These are phyloP conservation scores for Rhododendron williamsianum DNA, from an alignment of 148 eudicot species.

Conservation along the genomic window DNA sequence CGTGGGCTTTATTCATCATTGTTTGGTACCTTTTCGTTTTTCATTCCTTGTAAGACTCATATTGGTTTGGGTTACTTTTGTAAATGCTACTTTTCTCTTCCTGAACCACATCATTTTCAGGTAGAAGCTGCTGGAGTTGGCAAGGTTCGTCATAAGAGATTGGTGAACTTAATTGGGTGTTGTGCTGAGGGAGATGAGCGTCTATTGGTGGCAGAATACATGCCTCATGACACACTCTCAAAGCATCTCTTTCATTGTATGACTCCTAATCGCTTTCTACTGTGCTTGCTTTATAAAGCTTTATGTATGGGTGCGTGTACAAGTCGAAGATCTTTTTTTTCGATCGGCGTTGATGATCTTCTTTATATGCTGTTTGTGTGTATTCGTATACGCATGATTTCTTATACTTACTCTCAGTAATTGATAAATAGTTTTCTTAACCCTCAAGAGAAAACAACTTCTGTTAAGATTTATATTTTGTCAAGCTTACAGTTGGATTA, in stretches of 20 bases:
- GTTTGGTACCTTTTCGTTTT: background rate
- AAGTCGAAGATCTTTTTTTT: background rate
- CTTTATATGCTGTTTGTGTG: background rate
- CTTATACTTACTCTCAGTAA: too few relatives aligned
- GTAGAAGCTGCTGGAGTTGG: slow-evolving; percentile 94
- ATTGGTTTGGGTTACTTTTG: background rate
- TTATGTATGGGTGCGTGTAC: background rate
- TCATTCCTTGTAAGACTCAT: background rate
- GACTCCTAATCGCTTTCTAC: slow-evolving; percentile 17
- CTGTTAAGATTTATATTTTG: background rate
- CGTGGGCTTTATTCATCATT: background rate
- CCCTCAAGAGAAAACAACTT: background rate
- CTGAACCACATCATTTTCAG: slow-evolving; percentile 31
- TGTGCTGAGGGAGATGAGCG: slow-evolving; percentile 99
- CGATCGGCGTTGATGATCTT: background rate
- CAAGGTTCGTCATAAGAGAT: slow-evolving; percentile 74
- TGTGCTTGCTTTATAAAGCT: background rate
- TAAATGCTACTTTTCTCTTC: background rate
- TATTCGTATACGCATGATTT: too few relatives aligned
- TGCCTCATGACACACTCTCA: slow-evolving; percentile 88
- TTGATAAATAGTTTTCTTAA: background rate
- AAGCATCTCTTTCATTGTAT: slow-evolving; percentile 97
- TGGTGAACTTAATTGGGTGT: slow-evolving; percentile 91
- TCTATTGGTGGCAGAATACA: slow-evolving; percentile 83
- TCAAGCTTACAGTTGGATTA: too few relatives aligned